These are phyloP conservation scores for Fraxinus platypoda DNA, from an alignment of 305 asterid species.

Conservation along the genomic window DNA sequence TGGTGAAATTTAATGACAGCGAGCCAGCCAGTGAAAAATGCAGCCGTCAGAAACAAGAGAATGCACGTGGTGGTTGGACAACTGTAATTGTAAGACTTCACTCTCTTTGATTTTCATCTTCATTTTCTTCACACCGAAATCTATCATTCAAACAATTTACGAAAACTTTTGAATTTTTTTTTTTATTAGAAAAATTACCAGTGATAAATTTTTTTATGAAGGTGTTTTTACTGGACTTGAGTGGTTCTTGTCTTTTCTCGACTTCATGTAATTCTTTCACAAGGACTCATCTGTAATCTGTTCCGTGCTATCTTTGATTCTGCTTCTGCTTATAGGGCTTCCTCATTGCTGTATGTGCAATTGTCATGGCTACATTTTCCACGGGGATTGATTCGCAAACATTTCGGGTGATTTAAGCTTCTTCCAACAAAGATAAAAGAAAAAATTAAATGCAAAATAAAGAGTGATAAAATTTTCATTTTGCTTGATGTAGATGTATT, in stretches of 20 bases:
- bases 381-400: slow-evolving; percentile 90
- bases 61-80: slow-evolving; percentile 65
- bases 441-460: not conserved
- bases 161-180: not conserved
- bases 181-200: not conserved
- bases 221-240: not conserved
- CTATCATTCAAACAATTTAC: not conserved
- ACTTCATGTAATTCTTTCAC: not conserved
- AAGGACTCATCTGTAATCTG: not conserved
- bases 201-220: not conserved
- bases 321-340: slow-evolving; percentile 49
- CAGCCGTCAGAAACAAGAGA: slow-evolving; percentile 57
- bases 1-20: slow-evolving; percentile 37
- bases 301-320: not conserved
- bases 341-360: slow-evolving; percentile 69
- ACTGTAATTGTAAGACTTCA: slow-evolving; percentile 63
- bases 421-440: not conserved
- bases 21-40: slow-evolving; percentile 81
- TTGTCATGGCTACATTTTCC: slow-evolving; percentile 88
- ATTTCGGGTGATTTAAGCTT: slow-evolving; percentile 59
- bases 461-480: not conserved
- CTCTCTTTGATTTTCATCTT: not conserved
- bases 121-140: not conserved
- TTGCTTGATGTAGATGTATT: not conserved
- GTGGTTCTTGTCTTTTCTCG: not conserved